These are phyloP conservation scores for Mortierella sp. DNA, from an alignment of 371 early-diverging fungal species.

Conservation along the genomic window DNA sequence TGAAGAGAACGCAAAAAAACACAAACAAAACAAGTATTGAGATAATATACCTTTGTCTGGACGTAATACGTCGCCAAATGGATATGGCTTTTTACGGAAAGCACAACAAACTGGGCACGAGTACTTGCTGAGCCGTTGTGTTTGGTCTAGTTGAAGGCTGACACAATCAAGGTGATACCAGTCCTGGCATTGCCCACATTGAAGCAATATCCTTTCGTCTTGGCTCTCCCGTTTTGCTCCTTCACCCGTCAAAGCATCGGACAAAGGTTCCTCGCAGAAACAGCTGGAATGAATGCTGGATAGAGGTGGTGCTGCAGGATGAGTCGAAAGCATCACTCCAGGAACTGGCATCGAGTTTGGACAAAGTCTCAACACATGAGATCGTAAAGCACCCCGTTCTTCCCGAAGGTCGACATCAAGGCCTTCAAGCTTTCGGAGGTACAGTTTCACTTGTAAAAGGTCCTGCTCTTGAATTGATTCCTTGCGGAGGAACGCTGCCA, in stretches of 20 bases:
- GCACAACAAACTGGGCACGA: slow-evolving; percentile 38
- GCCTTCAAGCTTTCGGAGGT: slow-evolving; percentile 69
- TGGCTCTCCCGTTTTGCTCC: not conserved
- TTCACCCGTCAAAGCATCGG: no score
- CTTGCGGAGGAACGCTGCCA: slow-evolving; percentile 57
- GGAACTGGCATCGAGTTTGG: slow-evolving; percentile 42
- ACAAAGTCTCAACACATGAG: slow-evolving; percentile 56
- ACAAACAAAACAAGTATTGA: not conserved
- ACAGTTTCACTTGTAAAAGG: slow-evolving; percentile 51
- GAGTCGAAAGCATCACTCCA: slow-evolving; percentile 36
- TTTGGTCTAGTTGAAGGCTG: slow-evolving; percentile 39
- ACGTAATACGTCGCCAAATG: slow-evolving; percentile 13
- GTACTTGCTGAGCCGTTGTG: slow-evolving; percentile 34
- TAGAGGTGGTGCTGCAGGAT: slow-evolving; percentile 36
- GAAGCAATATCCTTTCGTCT: slow-evolving; percentile 55
- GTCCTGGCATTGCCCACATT: slow-evolving; percentile 69
- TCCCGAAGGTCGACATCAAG: slow-evolving; percentile 60
- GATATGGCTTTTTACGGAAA: slow-evolving; percentile 34
- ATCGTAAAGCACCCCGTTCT: slow-evolving; percentile 58
- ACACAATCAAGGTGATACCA: slow-evolving; percentile 70
- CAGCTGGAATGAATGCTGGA: slow-evolving; percentile 18
- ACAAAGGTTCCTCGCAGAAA: slow-evolving; percentile 15
- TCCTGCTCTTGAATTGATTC: slow-evolving; percentile 53
- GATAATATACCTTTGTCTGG: slow-evolving; percentile 24
- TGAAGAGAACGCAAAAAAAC: not conserved